phyloP scores from a whole-genome alignment of 768 basidiomycete genomes.

The Cantharellus anzutake region DNA sequence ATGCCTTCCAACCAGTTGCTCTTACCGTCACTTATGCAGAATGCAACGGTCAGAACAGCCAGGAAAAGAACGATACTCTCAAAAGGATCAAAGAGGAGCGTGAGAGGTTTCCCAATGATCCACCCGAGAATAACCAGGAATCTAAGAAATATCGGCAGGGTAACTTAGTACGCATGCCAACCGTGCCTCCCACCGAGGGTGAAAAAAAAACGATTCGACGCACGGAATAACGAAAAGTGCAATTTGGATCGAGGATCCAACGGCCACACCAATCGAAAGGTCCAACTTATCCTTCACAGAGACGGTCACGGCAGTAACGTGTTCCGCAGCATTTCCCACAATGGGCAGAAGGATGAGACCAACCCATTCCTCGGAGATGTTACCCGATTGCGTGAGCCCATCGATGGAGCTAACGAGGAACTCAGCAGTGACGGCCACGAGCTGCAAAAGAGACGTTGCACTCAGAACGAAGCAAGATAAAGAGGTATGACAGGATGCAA shows the following conservation, averaged over 20 bases:
- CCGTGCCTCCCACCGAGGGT: background rate
- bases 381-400: constrained; percentile 38
- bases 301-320: constrained; percentile 68
- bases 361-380: constrained; percentile 63
- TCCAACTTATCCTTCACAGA: constrained; percentile 59
- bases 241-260: constrained; percentile 38
- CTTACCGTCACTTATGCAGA: constrained; percentile 63
- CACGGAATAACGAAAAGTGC: constrained; percentile 72
- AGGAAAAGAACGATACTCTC: constrained; percentile 42
- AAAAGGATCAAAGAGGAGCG: constrained; percentile 75
- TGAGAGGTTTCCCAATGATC: constrained; percentile 62
- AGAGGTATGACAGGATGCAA: background rate
- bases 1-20: constrained; percentile 76
- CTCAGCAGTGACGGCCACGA: constrained; percentile 43
- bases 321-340: constrained; percentile 82
- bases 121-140: constrained; percentile 63
- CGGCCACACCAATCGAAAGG: constrained; percentile 69
- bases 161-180: constrained; percentile 10
- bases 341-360: constrained; percentile 84
- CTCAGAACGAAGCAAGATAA: background rate
- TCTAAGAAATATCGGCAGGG: constrained; percentile 15
- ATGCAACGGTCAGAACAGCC: constrained; percentile 60
- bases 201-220: constrained; percentile 13
- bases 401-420: constrained; percentile 65
- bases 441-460: constrained; percentile 12